Evolutionary conservation across 768 basidiomycete species (phyloP).

Genomic region (Gloeophyllum trabeum): DNA sequence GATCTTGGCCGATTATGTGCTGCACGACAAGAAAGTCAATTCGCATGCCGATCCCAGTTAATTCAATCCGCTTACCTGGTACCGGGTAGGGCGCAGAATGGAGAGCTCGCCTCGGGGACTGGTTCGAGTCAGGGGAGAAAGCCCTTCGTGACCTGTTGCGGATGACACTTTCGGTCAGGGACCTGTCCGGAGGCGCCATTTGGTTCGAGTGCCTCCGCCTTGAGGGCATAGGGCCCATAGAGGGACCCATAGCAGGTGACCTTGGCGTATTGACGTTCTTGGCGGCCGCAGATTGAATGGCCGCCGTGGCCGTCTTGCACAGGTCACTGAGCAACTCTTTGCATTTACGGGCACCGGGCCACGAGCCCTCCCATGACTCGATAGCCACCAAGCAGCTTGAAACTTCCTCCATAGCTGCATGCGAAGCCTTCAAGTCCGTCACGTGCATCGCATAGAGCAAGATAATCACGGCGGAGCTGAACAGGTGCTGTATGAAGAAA

Average conservation of each 20-base stretch:
- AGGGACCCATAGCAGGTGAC: background rate
- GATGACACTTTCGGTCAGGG: background rate
- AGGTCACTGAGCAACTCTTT: conserved; percentile 69
- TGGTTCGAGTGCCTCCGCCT: conserved; percentile 12
- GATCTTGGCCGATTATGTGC: conserved; percentile 51
- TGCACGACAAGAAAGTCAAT: too few relatives aligned
- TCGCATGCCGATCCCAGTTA: too few relatives aligned
- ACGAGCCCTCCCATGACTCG: conserved; percentile 74
- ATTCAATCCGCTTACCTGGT: background rate
- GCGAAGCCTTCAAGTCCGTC: conserved; percentile 49
- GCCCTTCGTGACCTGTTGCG: conserved; percentile 17
- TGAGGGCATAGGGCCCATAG: conserved; percentile 5
- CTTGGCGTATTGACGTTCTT: too few relatives aligned
- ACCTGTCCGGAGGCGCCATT: conserved; percentile 3
- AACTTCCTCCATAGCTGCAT: conserved; percentile 75
- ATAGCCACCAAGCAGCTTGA: conserved; percentile 59
- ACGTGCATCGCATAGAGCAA: conserved; percentile 82
- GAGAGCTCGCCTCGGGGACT: conserved; percentile 2
- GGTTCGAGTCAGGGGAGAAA: conserved; percentile 19
- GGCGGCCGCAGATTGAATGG: conserved; percentile 28
- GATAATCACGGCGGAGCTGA: conserved; percentile 82
- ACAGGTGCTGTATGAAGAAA: conserved; percentile 83
- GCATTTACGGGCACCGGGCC: conserved; percentile 85
- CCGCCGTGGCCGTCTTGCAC: conserved; percentile 57
- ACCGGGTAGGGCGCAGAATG: background rate